phyloP scores from a whole-genome alignment of 2,329 filamentous ascomycete genomes.

The Plectosphaerella sp. region DNA sequence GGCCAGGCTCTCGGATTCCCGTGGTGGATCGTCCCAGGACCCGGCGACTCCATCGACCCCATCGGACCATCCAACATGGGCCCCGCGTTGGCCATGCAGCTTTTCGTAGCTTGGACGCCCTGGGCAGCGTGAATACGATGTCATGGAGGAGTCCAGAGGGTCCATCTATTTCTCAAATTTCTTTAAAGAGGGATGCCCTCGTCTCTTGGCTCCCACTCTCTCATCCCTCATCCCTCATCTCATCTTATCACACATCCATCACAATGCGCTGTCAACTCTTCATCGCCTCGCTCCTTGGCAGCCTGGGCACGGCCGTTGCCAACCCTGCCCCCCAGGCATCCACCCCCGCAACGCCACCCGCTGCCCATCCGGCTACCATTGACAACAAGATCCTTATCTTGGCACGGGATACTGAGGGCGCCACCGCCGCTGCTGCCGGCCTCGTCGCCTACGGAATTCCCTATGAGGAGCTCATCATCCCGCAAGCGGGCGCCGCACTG shows the following conservation, averaged over 20 bases:
- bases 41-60: too few species aligned
- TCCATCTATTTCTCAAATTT: too few species aligned
- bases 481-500: conserved; percentile 43
- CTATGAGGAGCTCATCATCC: conserved; percentile 50
- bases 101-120: too few species aligned
- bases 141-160: too few species aligned
- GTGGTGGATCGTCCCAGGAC: too few species aligned
- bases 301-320: background rate
- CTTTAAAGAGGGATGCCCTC: too few species aligned
- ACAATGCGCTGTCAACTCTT: background rate
- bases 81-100: too few species aligned
- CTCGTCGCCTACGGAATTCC: conserved; percentile 59
- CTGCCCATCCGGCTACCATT: background rate
- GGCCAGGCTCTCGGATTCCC: too few species aligned
- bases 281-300: background rate
- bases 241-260: background rate
- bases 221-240: too few species aligned
- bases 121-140: too few species aligned
- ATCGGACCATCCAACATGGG: too few species aligned
- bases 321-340: background rate
- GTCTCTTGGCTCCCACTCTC: too few species aligned
- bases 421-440: conserved; percentile 44
- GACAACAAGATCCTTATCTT: conserved; percentile 42
- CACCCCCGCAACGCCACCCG: conserved; percentile 1
- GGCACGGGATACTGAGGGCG: conserved; percentile 44